Base-by-base conservation (phyloP, 148 eudicot species). In the Chenopodium suecicum region DNA sequence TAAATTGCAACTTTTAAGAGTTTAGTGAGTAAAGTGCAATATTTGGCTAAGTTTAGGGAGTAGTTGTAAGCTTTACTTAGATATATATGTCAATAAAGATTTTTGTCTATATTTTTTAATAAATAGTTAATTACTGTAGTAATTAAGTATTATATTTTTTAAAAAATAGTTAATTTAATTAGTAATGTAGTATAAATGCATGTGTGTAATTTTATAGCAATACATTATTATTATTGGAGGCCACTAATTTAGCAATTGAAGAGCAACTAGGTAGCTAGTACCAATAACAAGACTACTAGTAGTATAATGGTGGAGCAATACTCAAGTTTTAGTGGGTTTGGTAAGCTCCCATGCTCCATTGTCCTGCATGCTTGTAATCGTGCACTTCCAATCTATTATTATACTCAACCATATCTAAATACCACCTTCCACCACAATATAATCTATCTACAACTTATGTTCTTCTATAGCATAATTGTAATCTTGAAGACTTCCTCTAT, bases 231-330 rank as follows among this genome's bases (percentile, higher is more conserved):
- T 7, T 9, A 56, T 17, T 56, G 20, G 20, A 62, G 66, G 7
- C 25, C 66, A 62, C 66, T 62, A 19, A 62, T n/a, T 25, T 25
- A 56, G 22, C 63, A 19, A 56, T 17, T 56, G 63, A 56, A 14
- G 63, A 56, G 19, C 20, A 13, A 56, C 20, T 56, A 48, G 52
- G 52, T 48, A 48, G 13, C 54, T 14, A 13, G 62, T 37, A 37
- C 20, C 20, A 56, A 2, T 56, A 56, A 56, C 20, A 4, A 17
- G 2, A 62, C 27, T 62, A 62, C 3, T 20, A 62, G 66, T 62
- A 62, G 20, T 62, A 7, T 62, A 20, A 25, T 78, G 72, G 80
- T 78, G 80, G 60, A 78, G 46, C 47, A 77, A 77, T 63, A 31
- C 12, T 9, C 17, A 17, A 64, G 27, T 69, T 17, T 13, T n/a